These are phyloP conservation scores for Solanum arcanum DNA, from an alignment of 257 asterid genomes.

Conservation along the genomic window DNA sequence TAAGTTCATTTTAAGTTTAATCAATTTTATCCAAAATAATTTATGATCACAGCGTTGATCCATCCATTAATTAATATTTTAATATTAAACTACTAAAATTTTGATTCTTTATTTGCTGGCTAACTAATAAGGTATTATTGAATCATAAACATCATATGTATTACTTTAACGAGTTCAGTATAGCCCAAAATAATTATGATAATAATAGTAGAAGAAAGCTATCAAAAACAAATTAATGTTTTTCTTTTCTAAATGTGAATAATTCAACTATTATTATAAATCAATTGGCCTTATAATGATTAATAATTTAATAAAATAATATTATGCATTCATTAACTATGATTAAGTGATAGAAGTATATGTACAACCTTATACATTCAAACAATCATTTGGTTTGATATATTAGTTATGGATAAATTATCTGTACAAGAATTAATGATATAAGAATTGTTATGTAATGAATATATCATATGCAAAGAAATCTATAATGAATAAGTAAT, in stretches of 20 bases:
- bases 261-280: background rate
- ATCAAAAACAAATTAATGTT: background rate
- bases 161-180: background rate
- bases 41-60: too few species aligned
- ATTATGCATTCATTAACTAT: background rate
- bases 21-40: background rate
- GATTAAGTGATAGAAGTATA: background rate
- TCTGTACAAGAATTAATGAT: background rate
- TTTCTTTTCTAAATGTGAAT: background rate
- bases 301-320: too few species aligned
- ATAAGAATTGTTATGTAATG: background rate
- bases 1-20: background rate
- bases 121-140: background rate
- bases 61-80: background rate
- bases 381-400: background rate
- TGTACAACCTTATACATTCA: background rate
- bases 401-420: background rate
- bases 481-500: background rate
- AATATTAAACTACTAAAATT: background rate
- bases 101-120: background rate
- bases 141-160: background rate
- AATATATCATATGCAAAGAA: too few species aligned
- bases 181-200: background rate
- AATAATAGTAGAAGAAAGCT: background rate
- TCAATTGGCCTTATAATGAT: background rate